phyloP scores from a whole-genome alignment of 1,284 basidiomycete species.

The Takashimella koratensis region DNA sequence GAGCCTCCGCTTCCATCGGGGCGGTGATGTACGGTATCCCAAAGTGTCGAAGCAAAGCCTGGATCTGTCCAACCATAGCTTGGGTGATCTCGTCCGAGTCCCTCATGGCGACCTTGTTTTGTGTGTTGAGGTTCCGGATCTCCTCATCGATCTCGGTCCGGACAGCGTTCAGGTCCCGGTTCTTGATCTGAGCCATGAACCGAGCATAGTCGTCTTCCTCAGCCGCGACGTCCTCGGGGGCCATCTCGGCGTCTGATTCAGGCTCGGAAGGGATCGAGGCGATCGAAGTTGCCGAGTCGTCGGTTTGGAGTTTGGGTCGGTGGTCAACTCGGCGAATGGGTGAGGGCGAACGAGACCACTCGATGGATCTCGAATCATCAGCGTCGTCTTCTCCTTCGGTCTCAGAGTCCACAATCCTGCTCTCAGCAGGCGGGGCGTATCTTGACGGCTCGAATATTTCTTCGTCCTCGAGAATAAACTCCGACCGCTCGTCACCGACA shows the following conservation, averaged over 20 bases:
- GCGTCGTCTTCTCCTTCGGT: slow-evolving; percentile 9
- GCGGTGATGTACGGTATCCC: slow-evolving; percentile 98
- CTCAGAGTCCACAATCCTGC: slow-evolving; percentile 3
- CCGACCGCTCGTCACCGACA: too few species aligned
- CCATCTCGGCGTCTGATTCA: slow-evolving; percentile 58
- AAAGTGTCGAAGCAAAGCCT: slow-evolving; percentile 87
- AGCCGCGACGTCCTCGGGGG: slow-evolving; percentile 58
- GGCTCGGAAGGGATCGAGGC: slow-evolving; percentile 10
- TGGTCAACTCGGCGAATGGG: slow-evolving; percentile 28
- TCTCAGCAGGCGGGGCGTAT: not conserved
- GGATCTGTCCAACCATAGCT: slow-evolving; percentile 93
- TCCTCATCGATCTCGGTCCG: slow-evolving; percentile 88
- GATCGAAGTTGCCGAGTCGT: slow-evolving; percentile 17
- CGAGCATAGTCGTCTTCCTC: slow-evolving; percentile 89
- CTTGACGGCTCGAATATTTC: too few species aligned
- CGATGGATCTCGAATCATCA: slow-evolving; percentile 36
- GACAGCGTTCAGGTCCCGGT: slow-evolving; percentile 72
- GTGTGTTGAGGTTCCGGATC: slow-evolving; percentile 73
- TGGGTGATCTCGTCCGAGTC: slow-evolving; percentile 93
- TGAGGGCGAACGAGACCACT: slow-evolving; percentile 46
- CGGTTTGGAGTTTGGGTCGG: slow-evolving; percentile 16
- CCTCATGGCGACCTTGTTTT: slow-evolving; percentile 81
- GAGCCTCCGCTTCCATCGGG: slow-evolving; percentile 98
- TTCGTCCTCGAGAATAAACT: too few species aligned
- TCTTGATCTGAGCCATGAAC: slow-evolving; percentile 86